phyloP scores from a whole-genome alignment of 495 filamentous ascomycete species.

The Aspergillus mulundensis region DNA sequence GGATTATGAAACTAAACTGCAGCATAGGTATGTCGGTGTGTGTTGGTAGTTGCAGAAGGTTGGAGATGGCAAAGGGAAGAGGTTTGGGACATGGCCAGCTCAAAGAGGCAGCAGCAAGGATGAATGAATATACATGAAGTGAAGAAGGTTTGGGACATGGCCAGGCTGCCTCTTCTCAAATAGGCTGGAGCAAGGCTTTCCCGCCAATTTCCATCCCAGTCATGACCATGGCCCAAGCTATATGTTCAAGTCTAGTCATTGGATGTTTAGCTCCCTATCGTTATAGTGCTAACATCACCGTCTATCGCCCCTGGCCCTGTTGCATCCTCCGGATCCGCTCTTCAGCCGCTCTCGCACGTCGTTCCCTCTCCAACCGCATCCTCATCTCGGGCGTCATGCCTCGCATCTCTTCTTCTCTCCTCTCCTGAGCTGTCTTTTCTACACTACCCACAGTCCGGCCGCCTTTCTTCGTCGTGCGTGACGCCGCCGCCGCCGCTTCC shows the following conservation, averaged over 20 bases:
- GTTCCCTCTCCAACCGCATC: slow-evolving; percentile 73
- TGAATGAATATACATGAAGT: too few relatives aligned
- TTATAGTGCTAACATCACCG: neutral
- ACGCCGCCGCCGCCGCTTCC: slow-evolving; percentile 40
- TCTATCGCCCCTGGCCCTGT: slow-evolving; percentile 8
- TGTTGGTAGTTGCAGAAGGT: neutral
- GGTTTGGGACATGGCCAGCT: neutral
- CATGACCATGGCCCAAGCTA: too few relatives aligned
- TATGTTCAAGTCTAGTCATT: neutral
- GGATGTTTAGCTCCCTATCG: neutral
- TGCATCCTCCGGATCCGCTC: slow-evolving; percentile 71
- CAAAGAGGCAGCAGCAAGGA: too few relatives aligned
- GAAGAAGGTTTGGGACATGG: neutral
- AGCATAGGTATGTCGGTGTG: too few relatives aligned
- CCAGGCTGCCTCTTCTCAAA: too few relatives aligned
- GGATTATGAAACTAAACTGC: too few relatives aligned
- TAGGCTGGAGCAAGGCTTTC: too few relatives aligned
- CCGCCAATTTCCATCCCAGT: too few relatives aligned
- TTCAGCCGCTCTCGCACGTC: slow-evolving; percentile 80
- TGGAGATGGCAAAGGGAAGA: too few relatives aligned
- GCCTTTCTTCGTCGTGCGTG: slow-evolving; percentile 37
- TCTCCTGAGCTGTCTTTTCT: slow-evolving; percentile 67
- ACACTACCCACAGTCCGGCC: slow-evolving; percentile 48
- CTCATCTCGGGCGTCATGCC: slow-evolving; percentile 83
- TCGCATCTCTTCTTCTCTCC: slow-evolving; percentile 73